These are phyloP conservation scores for Neurospora africana DNA, from an alignment of 495 filamentous ascomycete genomes.

Conservation along the genomic window DNA sequence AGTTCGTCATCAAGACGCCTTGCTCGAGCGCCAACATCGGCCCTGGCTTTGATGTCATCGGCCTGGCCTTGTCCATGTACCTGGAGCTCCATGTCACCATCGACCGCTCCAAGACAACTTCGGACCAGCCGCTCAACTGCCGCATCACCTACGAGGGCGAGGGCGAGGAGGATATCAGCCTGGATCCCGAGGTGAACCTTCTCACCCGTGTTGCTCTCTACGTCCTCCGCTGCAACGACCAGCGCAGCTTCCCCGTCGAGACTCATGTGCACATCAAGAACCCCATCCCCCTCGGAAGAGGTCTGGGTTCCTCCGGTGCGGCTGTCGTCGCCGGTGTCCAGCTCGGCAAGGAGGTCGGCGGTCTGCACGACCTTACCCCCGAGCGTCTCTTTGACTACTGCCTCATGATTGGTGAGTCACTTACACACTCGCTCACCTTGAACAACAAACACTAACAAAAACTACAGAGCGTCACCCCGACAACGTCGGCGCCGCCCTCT, in stretches of 20 bases:
- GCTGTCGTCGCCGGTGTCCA: slow-evolving; percentile 91
- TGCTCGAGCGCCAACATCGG: slow-evolving; percentile 95
- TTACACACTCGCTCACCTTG: neutral
- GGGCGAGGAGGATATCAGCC: slow-evolving; percentile 63
- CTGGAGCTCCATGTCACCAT: slow-evolving; percentile 74
- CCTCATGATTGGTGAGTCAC: slow-evolving; percentile 66
- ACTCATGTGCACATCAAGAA: slow-evolving; percentile 91
- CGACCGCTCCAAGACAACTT: slow-evolving; percentile 39
- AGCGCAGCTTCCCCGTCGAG: slow-evolving; percentile 66
- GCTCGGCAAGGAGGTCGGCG: slow-evolving; percentile 80
- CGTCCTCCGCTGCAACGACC: slow-evolving; percentile 80
- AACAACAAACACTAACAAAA: slow-evolving; percentile 9
- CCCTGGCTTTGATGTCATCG: slow-evolving; percentile 95
- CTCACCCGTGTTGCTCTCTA: slow-evolving; percentile 88
- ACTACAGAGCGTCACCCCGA: slow-evolving; percentile 81
- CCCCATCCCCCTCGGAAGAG: slow-evolving; percentile 82
- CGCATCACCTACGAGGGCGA: slow-evolving; percentile 79
- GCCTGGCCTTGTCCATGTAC: slow-evolving; percentile 81
- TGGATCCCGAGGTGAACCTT: slow-evolving; percentile 73
- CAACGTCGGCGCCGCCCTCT: slow-evolving; percentile 89
- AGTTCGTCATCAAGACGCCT: slow-evolving; percentile 55
- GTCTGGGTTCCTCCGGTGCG: slow-evolving; percentile 84
- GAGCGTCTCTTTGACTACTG: slow-evolving; percentile 88
- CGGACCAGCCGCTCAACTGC: slow-evolving; percentile 67
- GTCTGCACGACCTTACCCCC: slow-evolving; percentile 62